Evolutionary conservation across 257 asterid species (phyloP).

Genomic region (Solanum habrochaites): DNA sequence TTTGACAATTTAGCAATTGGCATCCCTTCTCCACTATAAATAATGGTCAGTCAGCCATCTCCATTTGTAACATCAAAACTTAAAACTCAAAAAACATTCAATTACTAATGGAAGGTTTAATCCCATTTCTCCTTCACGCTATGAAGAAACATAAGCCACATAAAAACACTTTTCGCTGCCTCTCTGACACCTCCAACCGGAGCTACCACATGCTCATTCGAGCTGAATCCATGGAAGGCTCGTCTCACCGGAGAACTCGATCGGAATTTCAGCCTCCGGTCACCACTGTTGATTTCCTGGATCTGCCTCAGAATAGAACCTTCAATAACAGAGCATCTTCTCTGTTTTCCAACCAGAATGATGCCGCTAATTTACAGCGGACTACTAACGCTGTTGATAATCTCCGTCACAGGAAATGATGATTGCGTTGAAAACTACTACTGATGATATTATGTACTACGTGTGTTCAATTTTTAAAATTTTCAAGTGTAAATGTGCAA

Average conservation of each 20-base stretch:
- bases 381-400: background rate
- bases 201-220: slow-evolving; percentile 42
- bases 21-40: background rate
- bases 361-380: background rate
- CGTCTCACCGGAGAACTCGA: slow-evolving; percentile 33
- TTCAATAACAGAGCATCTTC: background rate
- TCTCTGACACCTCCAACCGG: slow-evolving; percentile 42
- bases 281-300: background rate
- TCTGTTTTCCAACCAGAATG: background rate
- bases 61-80: background rate
- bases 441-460: background rate
- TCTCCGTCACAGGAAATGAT: background rate
- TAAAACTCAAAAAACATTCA: background rate
- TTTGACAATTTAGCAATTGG: background rate
- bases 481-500: background rate
- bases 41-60: background rate
- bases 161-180: slow-evolving; percentile 22
- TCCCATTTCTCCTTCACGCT: slow-evolving; percentile 48
- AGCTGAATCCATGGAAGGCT: slow-evolving; percentile 25
- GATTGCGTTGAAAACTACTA: background rate
- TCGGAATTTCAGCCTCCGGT: slow-evolving; percentile 21
- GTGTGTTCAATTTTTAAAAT: background rate
- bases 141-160: slow-evolving; percentile 42
- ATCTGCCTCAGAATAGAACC: slow-evolving; percentile 3
- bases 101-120: slow-evolving; percentile 49